Base-by-base conservation (phyloP, 2,329 filamentous ascomycete species). In the Xylariaceae sp. region DNA sequence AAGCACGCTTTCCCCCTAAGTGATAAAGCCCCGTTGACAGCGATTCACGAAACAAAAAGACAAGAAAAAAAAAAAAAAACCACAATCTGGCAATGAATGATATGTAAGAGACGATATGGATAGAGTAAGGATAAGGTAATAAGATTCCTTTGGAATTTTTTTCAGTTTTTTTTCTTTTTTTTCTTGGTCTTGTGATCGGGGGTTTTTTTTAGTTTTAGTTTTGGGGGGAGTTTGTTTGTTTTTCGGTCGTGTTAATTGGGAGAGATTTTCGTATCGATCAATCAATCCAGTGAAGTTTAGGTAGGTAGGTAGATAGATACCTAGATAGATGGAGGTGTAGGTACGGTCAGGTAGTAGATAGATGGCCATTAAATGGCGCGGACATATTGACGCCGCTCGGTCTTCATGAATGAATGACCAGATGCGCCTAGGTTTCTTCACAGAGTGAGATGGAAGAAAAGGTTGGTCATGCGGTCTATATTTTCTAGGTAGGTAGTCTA, bases 1-100 rank as follows among this genome's bases (percentile, higher is more conserved):
- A 47, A 53, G 46, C 32, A 19, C 52, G 53, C 53, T 58, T 58
- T 58, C 56, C 55, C 55, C 55, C 51, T 54, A 57, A 57, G 55
- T 57, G 55, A 57, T 47, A 57, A 37, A 55, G 19, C 41, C 43
- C 56, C 51, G 43, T 44, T 35, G 44, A 46, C 12, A 48, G 30
- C 37, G 35, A 39, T 47, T 47, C 43, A 26, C 29, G 44, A 50
- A 50, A 19, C 19, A 19, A 19, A 19, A 19, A 19, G 19, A 19
- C 19, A 19, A 19, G 19, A 19, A 19, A 19, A 19, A 19, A 19
- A 19, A 19, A 19, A 19, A 19, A 19, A 19, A 19, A 19, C 19
- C 19, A 19, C 19, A 19, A 19, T 19, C 19, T 19, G 19, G 19
- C 19, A 19, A 19, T 19, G 19, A 19, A 19, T 19, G 2, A 19